Evolutionary conservation across 2,329 filamentous ascomycete species (phyloP).

Genomic region (Fusarium sp.): DNA sequence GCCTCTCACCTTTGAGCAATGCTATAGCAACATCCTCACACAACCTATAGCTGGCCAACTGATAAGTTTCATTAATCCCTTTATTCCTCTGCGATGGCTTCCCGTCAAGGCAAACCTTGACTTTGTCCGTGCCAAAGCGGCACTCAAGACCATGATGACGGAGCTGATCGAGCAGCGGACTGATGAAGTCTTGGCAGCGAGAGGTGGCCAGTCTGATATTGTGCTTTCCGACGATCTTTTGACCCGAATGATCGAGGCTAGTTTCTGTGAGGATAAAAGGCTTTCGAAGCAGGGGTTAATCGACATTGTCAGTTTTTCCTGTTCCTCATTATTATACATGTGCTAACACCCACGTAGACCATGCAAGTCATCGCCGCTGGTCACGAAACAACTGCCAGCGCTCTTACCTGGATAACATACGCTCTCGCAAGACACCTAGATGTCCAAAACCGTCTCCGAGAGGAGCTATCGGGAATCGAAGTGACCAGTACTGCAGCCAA

Average conservation of each 20-base stretch:
- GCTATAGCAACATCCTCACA: slow-evolving; percentile 11
- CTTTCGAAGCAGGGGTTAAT: slow-evolving; percentile 25
- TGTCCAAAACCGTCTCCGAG: not conserved
- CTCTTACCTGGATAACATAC: slow-evolving; percentile 8
- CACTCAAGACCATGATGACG: slow-evolving; percentile 18
- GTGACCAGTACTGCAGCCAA: not conserved
- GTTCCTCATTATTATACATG: not conserved
- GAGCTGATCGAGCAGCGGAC: slow-evolving; percentile 20
- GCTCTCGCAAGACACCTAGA: slow-evolving; percentile 2
- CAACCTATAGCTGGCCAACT: slow-evolving; percentile 17
- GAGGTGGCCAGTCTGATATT: not conserved
- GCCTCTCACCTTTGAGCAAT: slow-evolving; percentile 19
- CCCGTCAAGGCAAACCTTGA: slow-evolving; percentile 17
- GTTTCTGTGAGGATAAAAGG: slow-evolving; percentile 6
- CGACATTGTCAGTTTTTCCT: slow-evolving; percentile 5
- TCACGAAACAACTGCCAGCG: slow-evolving; percentile 26
- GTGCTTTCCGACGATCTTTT: slow-evolving; percentile 18
- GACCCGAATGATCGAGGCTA: slow-evolving; percentile 28
- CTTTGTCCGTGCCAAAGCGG: slow-evolving; percentile 15
- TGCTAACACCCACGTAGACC: not conserved
- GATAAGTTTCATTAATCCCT: slow-evolving; percentile 23
- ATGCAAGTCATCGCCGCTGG: slow-evolving; percentile 32
- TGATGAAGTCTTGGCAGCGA: not conserved
- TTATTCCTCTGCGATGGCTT: slow-evolving; percentile 18
- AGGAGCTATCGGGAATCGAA: not conserved